These are phyloP conservation scores for Sequoiadendron giganteum DNA, from an alignment of 75 land plant genomes.

Conservation along the genomic window DNA sequence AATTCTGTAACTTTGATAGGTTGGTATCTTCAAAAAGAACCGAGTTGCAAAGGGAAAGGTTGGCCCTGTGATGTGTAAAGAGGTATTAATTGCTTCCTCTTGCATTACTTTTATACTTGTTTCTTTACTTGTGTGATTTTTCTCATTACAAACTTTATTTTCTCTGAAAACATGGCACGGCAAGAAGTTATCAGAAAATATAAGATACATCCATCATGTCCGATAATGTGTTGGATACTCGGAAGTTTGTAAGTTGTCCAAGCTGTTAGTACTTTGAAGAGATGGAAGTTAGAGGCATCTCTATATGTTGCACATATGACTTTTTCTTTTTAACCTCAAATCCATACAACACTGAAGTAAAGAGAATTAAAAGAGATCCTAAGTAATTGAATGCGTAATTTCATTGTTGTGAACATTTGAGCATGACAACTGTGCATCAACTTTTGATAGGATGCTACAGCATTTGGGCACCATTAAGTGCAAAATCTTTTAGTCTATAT, in stretches of 20 bases:
- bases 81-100: conserved; percentile 33
- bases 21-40: conserved; percentile 76
- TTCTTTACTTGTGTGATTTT: neutral
- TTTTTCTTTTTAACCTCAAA: neutral
- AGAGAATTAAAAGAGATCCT: neutral
- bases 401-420: neutral
- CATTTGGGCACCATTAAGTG: neutral
- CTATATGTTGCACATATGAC: neutral
- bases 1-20: conserved; percentile 36
- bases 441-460: conserved; percentile 3
- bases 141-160: neutral
- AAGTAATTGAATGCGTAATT: neutral
- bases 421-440: neutral
- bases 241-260: neutral
- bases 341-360: neutral
- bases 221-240: neutral
- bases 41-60: conserved; percentile 76
- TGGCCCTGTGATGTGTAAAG: conserved; percentile 78
- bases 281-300: neutral
- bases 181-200: neutral
- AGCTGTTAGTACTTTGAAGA: neutral
- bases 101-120: neutral
- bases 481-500: neutral
- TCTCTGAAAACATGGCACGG: neutral
- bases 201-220: neutral